Percentiles rank a stretch among this genome's conserved stretches.
Conservation (phyloP, 192 early-diverging fungal species). For the Mortierella antarctica region DNA sequence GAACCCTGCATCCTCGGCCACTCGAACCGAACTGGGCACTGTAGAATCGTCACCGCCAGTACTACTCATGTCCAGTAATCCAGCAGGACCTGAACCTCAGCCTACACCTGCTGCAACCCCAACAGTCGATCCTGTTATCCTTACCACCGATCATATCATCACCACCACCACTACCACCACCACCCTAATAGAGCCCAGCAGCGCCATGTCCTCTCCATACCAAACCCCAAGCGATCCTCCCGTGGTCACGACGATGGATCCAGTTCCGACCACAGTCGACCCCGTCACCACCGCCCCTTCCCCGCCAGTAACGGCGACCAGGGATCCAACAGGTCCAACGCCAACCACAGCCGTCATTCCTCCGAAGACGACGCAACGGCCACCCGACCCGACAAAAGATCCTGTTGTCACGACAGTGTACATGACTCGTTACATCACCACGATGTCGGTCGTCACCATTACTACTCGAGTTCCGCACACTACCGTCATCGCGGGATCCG, state of each 20-base stretch:
- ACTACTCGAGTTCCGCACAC: slow-evolving; percentile 24
- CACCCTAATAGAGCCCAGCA: neutral
- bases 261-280: neutral
- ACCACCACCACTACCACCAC: slow-evolving; percentile 7
- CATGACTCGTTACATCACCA: slow-evolving; percentile 35
- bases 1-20: too few relatives aligned
- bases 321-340: neutral
- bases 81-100: too few relatives aligned
- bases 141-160: neutral
- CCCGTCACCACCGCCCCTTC: neutral
- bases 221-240: slow-evolving; percentile 1
- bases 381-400: neutral
- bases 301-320: slow-evolving; percentile 2
- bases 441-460: slow-evolving; percentile 24
- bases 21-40: neutral
- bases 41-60: slow-evolving; percentile 4
- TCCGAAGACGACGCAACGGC: slow-evolving; percentile 2
- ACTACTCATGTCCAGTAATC: too few relatives aligned
- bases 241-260: neutral
- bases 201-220: too few relatives aligned
- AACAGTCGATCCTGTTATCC: neutral
- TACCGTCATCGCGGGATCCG: slow-evolving; percentile 21
- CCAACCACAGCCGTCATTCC: neutral
- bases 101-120: neutral
- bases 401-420: slow-evolving; percentile 6